Percentiles rank a stretch among this genome's conserved stretches.
Conservation (phyloP, 176 grass and related monocot species). For the Carex pumila region DNA sequence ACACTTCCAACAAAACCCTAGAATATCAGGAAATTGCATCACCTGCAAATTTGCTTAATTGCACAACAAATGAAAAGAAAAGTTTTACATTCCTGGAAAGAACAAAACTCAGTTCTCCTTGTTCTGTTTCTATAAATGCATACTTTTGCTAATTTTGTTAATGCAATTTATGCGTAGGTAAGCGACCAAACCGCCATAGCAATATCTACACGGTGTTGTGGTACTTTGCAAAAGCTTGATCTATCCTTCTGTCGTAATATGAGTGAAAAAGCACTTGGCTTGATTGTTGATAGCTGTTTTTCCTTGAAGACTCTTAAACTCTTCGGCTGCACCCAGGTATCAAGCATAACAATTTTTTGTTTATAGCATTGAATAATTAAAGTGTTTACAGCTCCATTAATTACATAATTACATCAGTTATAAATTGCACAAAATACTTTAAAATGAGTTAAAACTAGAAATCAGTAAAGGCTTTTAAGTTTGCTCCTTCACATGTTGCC, state of each 20-base stretch:
- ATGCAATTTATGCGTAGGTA: slow-evolving; percentile 32
- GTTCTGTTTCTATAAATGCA: not conserved
- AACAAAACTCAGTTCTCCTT: not conserved
- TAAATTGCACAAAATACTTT: no score
- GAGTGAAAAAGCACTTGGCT: slow-evolving; percentile 67
- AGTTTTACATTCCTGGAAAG: not conserved
- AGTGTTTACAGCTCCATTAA: no score
- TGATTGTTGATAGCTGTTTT: slow-evolving; percentile 65
- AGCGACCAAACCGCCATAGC: slow-evolving; percentile 64
- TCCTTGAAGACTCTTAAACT: slow-evolving; percentile 66
- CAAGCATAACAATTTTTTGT: not conserved
- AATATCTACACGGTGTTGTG: slow-evolving; percentile 33
- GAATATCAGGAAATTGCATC: not conserved
- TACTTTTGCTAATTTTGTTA: not conserved
- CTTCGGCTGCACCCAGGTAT: slow-evolving; percentile 95
- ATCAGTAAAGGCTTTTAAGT: no score
- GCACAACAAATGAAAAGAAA: not conserved
- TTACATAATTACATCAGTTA: no score
- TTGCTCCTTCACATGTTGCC: no score
- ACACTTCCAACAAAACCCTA: not conserved
- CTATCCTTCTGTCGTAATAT: slow-evolving; percentile 83
- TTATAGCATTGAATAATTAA: no score
- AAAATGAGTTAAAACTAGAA: no score
- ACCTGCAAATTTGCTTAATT: not conserved
- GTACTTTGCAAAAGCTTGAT: slow-evolving; percentile 55